Base-by-base conservation (phyloP, 2,329 filamentous ascomycete genomes). In the Sporothrix sp. region DNA sequence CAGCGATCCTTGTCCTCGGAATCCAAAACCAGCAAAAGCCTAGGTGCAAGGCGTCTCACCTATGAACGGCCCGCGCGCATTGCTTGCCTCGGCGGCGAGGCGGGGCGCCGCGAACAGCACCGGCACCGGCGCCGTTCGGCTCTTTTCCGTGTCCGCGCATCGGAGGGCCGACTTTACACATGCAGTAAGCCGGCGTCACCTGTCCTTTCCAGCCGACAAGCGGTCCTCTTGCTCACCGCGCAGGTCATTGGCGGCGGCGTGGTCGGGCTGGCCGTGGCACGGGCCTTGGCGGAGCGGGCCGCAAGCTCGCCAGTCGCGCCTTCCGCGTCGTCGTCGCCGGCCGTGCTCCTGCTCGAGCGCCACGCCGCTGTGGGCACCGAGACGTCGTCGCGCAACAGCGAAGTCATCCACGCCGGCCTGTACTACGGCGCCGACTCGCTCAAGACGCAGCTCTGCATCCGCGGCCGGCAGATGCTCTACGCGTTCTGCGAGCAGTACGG, bases 381-480 rank as follows among this genome's bases (percentile, higher is more conserved):
- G 70, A 95, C 89, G 0, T 90, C 85, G 56, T 87, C 85, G 57
- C 82, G 90, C 58, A 96, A 95, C 71, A 91, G 85, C 62, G 90
- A 97, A 76, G 91, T 97, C 50, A 94, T 98, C 59, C 93, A 98
- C 65, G 93, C 87, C 1, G 93, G 93, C 13, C 76, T 97, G 56
- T 97, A 96, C 75, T 96, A 96, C 67, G 87, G 85, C 14, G 64
- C 73, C 6, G 67, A 70, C 36, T 84, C 82, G 1, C 78, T 96
- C 48, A 98, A 98, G 69, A 88, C 90, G 1, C 69, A 70, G 14
- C 78, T 98, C 11, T 98, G 93, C 68, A 73, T 96, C 56, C 71
- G 73, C 28, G 93, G 93, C 53, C 83, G 83, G 58, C 64, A 82
- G 28, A 72, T 88, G 64, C 72, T 97, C 53, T 98, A 98, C 68